Evolutionary conservation across 2,329 filamentous ascomycete species (phyloP), one percentile per base, ranked within the genome.

Genomic region (Ophiostoma triangulosporum): DNA sequence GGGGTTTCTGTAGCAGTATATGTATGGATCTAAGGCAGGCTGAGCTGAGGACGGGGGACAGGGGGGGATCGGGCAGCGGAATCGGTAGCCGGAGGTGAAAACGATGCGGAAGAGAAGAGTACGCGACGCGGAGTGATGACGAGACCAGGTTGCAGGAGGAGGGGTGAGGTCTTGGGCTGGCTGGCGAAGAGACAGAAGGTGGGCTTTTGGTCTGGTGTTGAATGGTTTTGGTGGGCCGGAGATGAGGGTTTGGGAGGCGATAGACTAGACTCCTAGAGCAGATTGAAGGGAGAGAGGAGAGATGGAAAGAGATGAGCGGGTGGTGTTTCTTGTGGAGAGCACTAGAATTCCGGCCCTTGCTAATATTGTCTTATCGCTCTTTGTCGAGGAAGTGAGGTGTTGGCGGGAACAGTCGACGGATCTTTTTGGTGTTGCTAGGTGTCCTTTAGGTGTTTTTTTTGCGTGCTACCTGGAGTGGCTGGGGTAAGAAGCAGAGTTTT

Each of bases 41-140:
- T 43, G 38, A 12, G 38, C 38, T 43, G 38, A 43, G 11, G 38
- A 29, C 43, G 43, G 14, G 17, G 12, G 43, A 43, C 31, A n/a
- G 33, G 26, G 11, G 43, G 26, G 26, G 40, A 46, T 46, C 24
- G 40, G 33, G 29, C 24, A 7, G 40, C 48, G 48, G 53, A 43
- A 35, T 49, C 53, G 50, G 53, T 15, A 17, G 27, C 45, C 53
- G 53, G 49, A 32, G 53, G 35, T 22, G 33, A 31, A 24, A 29
- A 17, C 17, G 26, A 46, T 24, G 43, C 43, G 43, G n/a, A 17
- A 46, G 15, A 24, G 15, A 52, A 57, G 57, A 57, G 60, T 60
- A 60, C 54, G 51, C 54, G 54, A 54, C 54, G 54, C 60, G 62
- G 63, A 64, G 63, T 57, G 54, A 26, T 12, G 40, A 45, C 40